Evolutionary conservation across 2,329 filamentous ascomycete genomes (phyloP), one percentile per base, ranked within the genome.

Genomic region (Penicillium sp.): DNA sequence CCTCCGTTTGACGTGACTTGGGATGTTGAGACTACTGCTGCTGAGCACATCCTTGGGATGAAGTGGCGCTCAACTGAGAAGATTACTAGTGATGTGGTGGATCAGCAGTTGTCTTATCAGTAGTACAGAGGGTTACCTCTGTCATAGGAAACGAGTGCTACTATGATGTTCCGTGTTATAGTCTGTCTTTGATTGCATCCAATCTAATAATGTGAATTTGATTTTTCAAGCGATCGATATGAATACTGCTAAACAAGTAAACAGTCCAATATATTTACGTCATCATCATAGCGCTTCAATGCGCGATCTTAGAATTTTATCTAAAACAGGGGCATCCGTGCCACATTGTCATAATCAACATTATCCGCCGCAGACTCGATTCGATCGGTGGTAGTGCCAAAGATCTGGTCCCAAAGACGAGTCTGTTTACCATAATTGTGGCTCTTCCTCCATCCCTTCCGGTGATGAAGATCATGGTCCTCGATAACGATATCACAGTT

Each of bases 401-500:
- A 76, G 5, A 75, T 48, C 10, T 64, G 61, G 58, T 76, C 74
- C 74, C 74, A 76, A 22, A 76, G 55, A 9, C 70, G 55, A 3
- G 65, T 67, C 57, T 67, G 73, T 59, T 76, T 76, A 26, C 74
- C 73, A 58, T 76, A 76, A 52, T 66, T 67, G 45, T 65, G 54
- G 39, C 72, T 75, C 67, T 74, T 73, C 48, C 68, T 65, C 72
- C 73, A 76, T 2, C 74, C 74, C 63, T 74, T 71, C 11, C 74
- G 71, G 54, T 76, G 74, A 55, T 76, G 74, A 44, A 76, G 57
- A 58, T 76, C 74, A 60, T 76, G 74, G 43, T 80, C 78, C 59
- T 80, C 78, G 48, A 79, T 74, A 3, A 76, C 67, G n/a, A 78
- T 68, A 21, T 80, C 77, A 26, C 66, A 63, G 27, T 70, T 65